Evolutionary conservation across 1,139 yeast species (phyloP), one percentile per base, ranked within the genome.

Genomic region (Saccharomyces hybrid): DNA sequence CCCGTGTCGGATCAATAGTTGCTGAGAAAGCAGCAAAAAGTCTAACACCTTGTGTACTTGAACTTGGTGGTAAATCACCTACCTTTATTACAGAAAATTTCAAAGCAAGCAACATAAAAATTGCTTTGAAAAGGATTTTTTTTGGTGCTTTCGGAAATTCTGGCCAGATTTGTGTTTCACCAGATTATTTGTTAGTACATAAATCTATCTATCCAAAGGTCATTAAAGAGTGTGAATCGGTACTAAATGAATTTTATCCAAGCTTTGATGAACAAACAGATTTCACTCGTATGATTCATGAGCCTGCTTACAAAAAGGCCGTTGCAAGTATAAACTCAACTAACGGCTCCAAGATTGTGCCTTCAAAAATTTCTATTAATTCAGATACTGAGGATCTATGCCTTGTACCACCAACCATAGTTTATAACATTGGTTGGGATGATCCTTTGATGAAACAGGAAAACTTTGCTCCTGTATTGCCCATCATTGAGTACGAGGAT

Each of bases 1-100:
- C 82, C 25, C 66, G 68, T 14, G 96, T 90, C 26, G 98, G 97
- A 49, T 81, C 79, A 47, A 81, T 88, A 56, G 81, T 91, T 49
- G 87, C 95, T 31, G 75, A 78, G 58, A 87, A 87, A 51, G 97
- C 97, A 0, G 96, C 95, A 6, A 84, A 88, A 70, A 79, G 81
- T 44, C 76, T 91, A 63, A 88, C 96, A 1, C 98, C 98, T 0
- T 79, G 79, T 23, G 73, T 87, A 28, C 77, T 93, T 58, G 98
- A 91, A 72, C 77, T 93, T 50, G 98, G 98, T 52, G 97, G 97
- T n/a, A 90, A 90, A 69, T 85, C 93, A 3, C 97, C 97, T 0
- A 88, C 82, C 0, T 77, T 90, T 59, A 74, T 90, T 9, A 80
- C 90, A 52, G 75, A 78, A 48, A 75, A 79, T 51, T 74, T 80